These are phyloP conservation scores for Yamadazyma sp. DNA, from an alignment of 1,139 yeast genomes.

Conservation along the genomic window DNA sequence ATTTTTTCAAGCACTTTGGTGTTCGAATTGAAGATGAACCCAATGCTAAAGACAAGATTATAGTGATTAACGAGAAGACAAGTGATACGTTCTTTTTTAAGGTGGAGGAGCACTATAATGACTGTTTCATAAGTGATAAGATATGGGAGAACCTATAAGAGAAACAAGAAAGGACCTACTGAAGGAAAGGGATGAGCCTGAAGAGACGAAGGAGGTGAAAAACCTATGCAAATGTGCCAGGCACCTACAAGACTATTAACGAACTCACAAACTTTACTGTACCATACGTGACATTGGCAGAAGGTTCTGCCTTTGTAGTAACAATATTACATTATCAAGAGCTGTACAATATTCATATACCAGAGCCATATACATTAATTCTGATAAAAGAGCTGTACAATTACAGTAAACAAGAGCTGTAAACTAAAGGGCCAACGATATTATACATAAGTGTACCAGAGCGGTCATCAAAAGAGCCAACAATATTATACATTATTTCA, in stretches of 20 bases:
- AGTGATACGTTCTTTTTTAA: slow-evolving; percentile 53
- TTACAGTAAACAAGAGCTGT: too few species aligned
- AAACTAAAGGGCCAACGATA: not conserved
- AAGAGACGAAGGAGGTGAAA: too few species aligned
- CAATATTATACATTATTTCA: slow-evolving; percentile 5
- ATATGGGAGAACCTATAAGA: slow-evolving; percentile 67
- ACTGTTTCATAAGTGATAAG: slow-evolving; percentile 63
- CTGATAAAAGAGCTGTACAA: too few species aligned
- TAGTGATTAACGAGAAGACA: slow-evolving; percentile 50
- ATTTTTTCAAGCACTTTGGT: slow-evolving; percentile 47
- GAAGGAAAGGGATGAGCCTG: too few species aligned
- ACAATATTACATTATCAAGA: not conserved
- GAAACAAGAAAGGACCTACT: too few species aligned
- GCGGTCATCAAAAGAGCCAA: too few species aligned
- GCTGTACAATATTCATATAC: slow-evolving; percentile 3
- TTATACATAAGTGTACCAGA: not conserved
- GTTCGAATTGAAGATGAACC: slow-evolving; percentile 32
- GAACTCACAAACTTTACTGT: not conserved
- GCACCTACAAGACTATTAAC: not conserved
- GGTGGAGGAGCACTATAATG: slow-evolving; percentile 59
- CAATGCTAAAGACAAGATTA: slow-evolving; percentile 29
- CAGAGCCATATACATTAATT: too few species aligned
- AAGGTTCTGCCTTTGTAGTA: not conserved
- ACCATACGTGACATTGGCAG: not conserved
- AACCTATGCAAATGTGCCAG: not conserved